A percentile compares a stretch with the other conserved stretches of the same genome.
Evolutionary conservation across 2,329 filamentous ascomycete species (phyloP).

Genomic region (Paradendryphiella salina): DNA sequence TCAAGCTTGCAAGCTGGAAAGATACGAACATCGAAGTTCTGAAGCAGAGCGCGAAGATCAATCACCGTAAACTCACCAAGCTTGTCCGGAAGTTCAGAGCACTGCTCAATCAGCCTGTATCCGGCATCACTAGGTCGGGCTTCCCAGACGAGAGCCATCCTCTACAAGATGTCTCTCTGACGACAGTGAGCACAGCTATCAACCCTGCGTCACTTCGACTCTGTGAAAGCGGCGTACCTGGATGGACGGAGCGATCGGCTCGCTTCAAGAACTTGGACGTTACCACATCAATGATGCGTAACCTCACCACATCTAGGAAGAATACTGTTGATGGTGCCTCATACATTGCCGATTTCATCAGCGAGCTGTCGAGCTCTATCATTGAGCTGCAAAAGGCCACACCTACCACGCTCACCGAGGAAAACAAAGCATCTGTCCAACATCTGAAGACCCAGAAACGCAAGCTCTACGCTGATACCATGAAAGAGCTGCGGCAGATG

Average conservation of each 20-base stretch:
- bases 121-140: slow-evolving; percentile 54
- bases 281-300: slow-evolving; percentile 75
- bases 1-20: slow-evolving; percentile 94
- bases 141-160: slow-evolving; percentile 34
- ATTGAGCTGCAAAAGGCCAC: slow-evolving; percentile 80
- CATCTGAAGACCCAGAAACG: slow-evolving; percentile 90
- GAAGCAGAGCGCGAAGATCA: slow-evolving; percentile 84
- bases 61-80: slow-evolving; percentile 89
- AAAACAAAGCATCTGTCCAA: slow-evolving; percentile 81
- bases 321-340: slow-evolving; percentile 60
- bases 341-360: slow-evolving; percentile 69
- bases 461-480: slow-evolving; percentile 83
- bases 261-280: slow-evolving; percentile 71
- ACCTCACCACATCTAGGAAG: slow-evolving; percentile 59
- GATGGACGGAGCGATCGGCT: slow-evolving; percentile 55
- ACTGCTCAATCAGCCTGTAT: slow-evolving; percentile 75
- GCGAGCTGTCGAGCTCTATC: slow-evolving; percentile 68
- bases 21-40: slow-evolving; percentile 93
- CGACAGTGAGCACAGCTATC: slow-evolving; percentile 16
- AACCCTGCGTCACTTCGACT: slow-evolving; percentile 21
- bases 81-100: slow-evolving; percentile 87
- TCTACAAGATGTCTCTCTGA: slow-evolving; percentile 16
- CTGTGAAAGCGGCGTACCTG: slow-evolving; percentile 29
- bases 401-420: slow-evolving; percentile 76
- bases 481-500: slow-evolving; percentile 84